Base-by-base conservation (phyloP, 768 basidiomycete genomes). In the Dictyophora rubrovolvata region DNA sequence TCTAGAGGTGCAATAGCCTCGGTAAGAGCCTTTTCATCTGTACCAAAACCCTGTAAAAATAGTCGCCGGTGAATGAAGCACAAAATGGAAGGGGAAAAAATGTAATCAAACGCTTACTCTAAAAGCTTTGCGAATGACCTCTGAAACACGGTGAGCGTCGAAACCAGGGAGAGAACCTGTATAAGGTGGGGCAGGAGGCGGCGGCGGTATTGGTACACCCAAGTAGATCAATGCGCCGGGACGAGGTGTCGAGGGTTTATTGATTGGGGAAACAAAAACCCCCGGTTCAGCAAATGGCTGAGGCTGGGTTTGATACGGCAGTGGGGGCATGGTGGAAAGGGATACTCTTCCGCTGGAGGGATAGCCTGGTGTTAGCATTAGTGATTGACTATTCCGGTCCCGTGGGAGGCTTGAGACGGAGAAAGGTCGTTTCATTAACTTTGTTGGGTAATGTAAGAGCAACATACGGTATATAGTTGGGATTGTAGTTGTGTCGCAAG, bases 181-280 rank as follows among this genome's bases (percentile, higher is more conserved):
- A 7, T 37, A 33, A 51, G 57, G 23, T 33, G 48, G 49, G 8
- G 48, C 49, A 5, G 57, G 57, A 11, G 57, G 57, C 11, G 57
- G 57, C 16, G 57, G 57, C 8, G 57, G 57, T 51, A 59, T 59
- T 1, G 57, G 49, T 18, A 59, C 57, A 18, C 57, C 57, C 35
- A 59, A 48, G 34, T 52, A 59, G n/a, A 46, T 59, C 18, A 52
- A 36, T 20, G 48, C 49, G 22, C 20, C 57, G 5, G 33, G 49
- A 34, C 36, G 57, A 17, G 33, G 14, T 16, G 55, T 20, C 2
- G 55, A 12, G 2, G 42, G 42, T 14, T 12, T 28, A 7, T 28
- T 28, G 28, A 28, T 42, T 12, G 42, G 42, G 12, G 42, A n/a
- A 42, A n/a, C 42, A n/a, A 42, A 42, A 4, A 2, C 42, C 10